These are phyloP conservation scores for Fusarium albosuccineum DNA, from an alignment of 2,329 filamentous ascomycete species.

Conservation along the genomic window DNA sequence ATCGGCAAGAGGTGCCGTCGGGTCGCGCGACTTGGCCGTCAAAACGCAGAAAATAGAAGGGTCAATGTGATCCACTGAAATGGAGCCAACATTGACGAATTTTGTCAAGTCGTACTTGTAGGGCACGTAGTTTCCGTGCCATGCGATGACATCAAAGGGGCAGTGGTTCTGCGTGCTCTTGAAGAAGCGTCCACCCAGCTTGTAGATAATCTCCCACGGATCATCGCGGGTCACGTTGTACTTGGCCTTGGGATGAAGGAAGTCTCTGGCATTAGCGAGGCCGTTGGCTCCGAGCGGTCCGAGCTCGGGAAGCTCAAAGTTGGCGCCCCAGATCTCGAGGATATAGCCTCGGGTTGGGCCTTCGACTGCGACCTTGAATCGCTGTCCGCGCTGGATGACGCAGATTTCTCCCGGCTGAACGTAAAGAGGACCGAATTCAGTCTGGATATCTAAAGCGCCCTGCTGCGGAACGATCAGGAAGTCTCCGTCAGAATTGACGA, in stretches of 20 bases:
- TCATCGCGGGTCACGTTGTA: constrained; percentile 67
- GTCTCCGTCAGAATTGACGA: constrained; percentile 73
- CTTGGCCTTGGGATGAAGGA: constrained; percentile 70
- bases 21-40: constrained; percentile 67
- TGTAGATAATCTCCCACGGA: constrained; percentile 70
- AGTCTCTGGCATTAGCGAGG: constrained; percentile 75
- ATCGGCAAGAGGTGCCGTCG: constrained; percentile 69
- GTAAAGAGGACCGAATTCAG: constrained; percentile 73
- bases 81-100: constrained; percentile 66
- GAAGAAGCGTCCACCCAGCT: constrained; percentile 73
- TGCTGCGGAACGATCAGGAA: constrained; percentile 75
- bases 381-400: constrained; percentile 75
- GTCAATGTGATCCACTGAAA: constrained; percentile 70
- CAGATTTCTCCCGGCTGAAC: constrained; percentile 77
- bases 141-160: constrained; percentile 79
- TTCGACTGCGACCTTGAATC: constrained; percentile 55
- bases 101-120: constrained; percentile 70
- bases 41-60: constrained; percentile 76
- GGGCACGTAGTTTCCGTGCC: constrained; percentile 77
- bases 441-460: constrained; percentile 75
- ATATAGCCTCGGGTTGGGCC: constrained; percentile 75
- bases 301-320: constrained; percentile 75
- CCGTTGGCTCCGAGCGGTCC: constrained; percentile 76
- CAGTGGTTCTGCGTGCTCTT: constrained; percentile 72
- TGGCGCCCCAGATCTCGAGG: constrained; percentile 74